Evolutionary conservation across 2,329 filamentous ascomycete species (phyloP).

Genomic region (Sordariomycetes sp.): DNA sequence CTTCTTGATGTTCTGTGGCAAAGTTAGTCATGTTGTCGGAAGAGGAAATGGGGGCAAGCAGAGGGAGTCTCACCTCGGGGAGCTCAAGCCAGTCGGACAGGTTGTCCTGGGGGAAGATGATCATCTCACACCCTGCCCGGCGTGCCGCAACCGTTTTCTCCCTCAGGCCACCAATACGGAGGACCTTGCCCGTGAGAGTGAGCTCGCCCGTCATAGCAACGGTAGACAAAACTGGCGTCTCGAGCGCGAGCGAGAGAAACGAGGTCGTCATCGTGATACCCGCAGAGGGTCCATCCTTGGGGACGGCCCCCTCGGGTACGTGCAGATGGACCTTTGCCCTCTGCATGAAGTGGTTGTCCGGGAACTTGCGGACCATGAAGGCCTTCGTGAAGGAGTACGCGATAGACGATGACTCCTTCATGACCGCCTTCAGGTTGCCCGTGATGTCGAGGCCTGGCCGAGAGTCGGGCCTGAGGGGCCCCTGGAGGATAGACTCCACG

Average conservation of each 20-base stretch:
- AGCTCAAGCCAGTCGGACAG: conserved; percentile 95
- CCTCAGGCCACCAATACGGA: conserved; percentile 84
- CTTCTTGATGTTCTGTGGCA: conserved; percentile 84
- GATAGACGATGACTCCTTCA: conserved; percentile 95
- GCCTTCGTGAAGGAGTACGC: conserved; percentile 95
- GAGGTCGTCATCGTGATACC: conserved; percentile 98
- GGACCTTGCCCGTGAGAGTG: conserved; percentile 91
- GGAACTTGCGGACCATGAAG: conserved; percentile 72
- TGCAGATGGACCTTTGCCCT: conserved; percentile 92
- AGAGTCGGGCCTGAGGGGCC: conserved; percentile 61
- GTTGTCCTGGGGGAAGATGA: conserved; percentile 94
- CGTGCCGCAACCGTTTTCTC: conserved; percentile 97
- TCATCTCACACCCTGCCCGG: conserved; percentile 80
- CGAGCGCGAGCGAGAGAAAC: conserved; percentile 72
- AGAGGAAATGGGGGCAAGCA: background rate
- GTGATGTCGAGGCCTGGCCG: conserved; percentile 80
- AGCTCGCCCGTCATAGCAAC: conserved; percentile 98
- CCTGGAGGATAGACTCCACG: conserved; percentile 91
- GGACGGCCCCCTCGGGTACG: conserved; percentile 90
- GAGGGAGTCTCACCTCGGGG: conserved; percentile 61
- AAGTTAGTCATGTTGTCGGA: background rate
- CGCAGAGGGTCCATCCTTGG: conserved; percentile 86
- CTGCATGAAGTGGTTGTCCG: conserved; percentile 91
- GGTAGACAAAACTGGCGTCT: conserved; percentile 68
- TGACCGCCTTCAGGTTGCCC: conserved; percentile 88